Conservation (phyloP, 2,329 filamentous ascomycete genomes). For the Fusarium pininemorale region DNA sequence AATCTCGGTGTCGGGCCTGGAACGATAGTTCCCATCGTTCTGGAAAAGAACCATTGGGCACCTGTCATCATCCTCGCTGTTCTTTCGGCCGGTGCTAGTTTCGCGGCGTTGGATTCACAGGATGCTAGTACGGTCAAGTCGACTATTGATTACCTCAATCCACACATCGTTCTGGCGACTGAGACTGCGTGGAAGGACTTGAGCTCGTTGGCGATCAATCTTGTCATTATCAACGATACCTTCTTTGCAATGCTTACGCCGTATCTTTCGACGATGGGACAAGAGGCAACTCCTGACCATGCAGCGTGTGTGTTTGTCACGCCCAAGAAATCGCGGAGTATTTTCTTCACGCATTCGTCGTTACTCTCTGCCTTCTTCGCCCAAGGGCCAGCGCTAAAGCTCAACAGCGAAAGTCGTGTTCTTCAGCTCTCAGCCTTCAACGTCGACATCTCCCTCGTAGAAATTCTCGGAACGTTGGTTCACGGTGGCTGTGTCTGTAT, state of each 20-base stretch:
- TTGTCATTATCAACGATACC: conserved; percentile 54
- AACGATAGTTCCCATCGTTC: conserved; percentile 70
- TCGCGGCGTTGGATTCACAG: conserved; percentile 60
- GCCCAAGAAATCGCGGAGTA: conserved; percentile 64
- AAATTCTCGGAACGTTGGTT: conserved; percentile 62
- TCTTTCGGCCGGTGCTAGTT: conserved; percentile 66
- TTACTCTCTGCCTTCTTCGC: conserved; percentile 63
- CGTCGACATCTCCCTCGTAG: conserved; percentile 62
- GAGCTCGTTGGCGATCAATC: conserved; percentile 51
- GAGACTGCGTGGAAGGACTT: conserved; percentile 54
- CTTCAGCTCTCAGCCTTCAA: conserved; percentile 64
- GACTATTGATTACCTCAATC: conserved; percentile 55
- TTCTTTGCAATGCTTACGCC: conserved; percentile 50
- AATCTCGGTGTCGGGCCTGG: conserved; percentile 61
- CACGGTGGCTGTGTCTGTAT: conserved; percentile 69
- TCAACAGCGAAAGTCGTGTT: conserved; percentile 62
- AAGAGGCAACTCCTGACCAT: conserved; percentile 53
- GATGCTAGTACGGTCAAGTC: conserved; percentile 53
- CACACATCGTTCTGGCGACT: conserved; percentile 56
- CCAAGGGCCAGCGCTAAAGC: conserved; percentile 60
- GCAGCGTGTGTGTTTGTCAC: conserved; percentile 71
- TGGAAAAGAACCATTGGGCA: conserved; percentile 75
- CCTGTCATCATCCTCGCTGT: conserved; percentile 76
- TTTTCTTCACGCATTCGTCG: conserved; percentile 69
- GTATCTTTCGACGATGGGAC: conserved; percentile 43